Conservation (phyloP, 2,329 filamentous ascomycete genomes). For the Clonostachys solani region DNA sequence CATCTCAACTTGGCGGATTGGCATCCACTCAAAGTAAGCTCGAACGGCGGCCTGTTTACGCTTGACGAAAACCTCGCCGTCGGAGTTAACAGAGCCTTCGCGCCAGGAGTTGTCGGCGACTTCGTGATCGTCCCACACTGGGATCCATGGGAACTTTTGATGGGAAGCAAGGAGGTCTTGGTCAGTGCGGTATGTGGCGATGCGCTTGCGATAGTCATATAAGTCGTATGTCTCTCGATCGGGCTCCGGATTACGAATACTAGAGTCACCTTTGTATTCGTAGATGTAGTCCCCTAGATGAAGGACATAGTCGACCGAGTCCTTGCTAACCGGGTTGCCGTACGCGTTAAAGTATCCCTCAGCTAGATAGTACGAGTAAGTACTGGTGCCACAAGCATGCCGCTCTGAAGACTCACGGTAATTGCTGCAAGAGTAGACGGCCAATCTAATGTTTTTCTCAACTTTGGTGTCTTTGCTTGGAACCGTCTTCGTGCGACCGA, state of each 20-base stretch:
- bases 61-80: slow-evolving; percentile 61
- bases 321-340: slow-evolving; percentile 49
- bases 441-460: slow-evolving; percentile 45
- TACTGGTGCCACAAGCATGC: neutral
- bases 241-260: slow-evolving; percentile 12
- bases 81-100: slow-evolving; percentile 58
- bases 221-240: slow-evolving; percentile 20
- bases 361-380: neutral
- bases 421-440: slow-evolving; percentile 65
- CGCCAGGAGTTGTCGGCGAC: slow-evolving; percentile 59
- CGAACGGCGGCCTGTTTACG: slow-evolving; percentile 67
- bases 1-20: slow-evolving; percentile 38
- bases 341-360: slow-evolving; percentile 51
- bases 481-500: slow-evolving; percentile 65
- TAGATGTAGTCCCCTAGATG: slow-evolving; percentile 60
- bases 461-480: slow-evolving; percentile 50
- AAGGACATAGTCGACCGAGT: slow-evolving; percentile 51
- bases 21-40: slow-evolving; percentile 57
- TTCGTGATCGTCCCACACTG: slow-evolving; percentile 25
- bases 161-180: slow-evolving; percentile 26
- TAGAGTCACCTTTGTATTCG: slow-evolving; percentile 32
- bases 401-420: slow-evolving; percentile 26
- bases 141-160: slow-evolving; percentile 30
- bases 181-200: slow-evolving; percentile 25
- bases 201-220: slow-evolving; percentile 30